phyloP scores from a whole-genome alignment of 306 rosid genomes.

The Macrotyloma uniflorum region DNA sequence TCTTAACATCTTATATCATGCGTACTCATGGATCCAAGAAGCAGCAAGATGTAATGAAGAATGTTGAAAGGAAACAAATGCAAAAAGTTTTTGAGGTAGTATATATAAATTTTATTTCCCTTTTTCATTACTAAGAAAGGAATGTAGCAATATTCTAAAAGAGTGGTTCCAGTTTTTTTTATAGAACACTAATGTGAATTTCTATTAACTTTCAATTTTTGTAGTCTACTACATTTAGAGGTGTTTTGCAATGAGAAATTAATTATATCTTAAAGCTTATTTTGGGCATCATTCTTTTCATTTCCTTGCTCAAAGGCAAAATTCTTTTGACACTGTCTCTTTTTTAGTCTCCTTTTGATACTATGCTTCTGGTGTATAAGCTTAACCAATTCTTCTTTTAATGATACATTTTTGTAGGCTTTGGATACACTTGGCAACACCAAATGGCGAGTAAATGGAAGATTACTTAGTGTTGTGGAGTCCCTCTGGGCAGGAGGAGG shows the following conservation, averaged over 20 bases:
- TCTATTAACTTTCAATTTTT: background rate
- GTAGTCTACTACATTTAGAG: background rate
- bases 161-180: background rate
- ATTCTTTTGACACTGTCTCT: slow-evolving; percentile 19
- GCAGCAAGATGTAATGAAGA: slow-evolving; percentile 72
- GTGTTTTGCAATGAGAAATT: background rate
- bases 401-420: slow-evolving; percentile 55
- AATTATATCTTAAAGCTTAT: slow-evolving; percentile 1
- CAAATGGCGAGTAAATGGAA: slow-evolving; percentile 81
- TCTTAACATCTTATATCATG: slow-evolving; percentile 84
- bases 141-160: background rate
- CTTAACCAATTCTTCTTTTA: background rate
- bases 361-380: background rate
- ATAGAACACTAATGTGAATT: background rate
- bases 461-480: slow-evolving; percentile 71
- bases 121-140: slow-evolving; percentile 15
- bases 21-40: slow-evolving; percentile 85
- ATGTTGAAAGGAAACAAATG: slow-evolving; percentile 60
- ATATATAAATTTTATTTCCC: slow-evolving; percentile 27
- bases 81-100: slow-evolving; percentile 77
- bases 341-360: slow-evolving; percentile 14
- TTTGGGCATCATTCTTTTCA: background rate
- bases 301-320: background rate
- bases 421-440: slow-evolving; percentile 81
- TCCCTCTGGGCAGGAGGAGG: slow-evolving; percentile 86